These are phyloP conservation scores for Monilinia polystroma DNA, from an alignment of 2,329 filamentous ascomycete species.

Conservation along the genomic window DNA sequence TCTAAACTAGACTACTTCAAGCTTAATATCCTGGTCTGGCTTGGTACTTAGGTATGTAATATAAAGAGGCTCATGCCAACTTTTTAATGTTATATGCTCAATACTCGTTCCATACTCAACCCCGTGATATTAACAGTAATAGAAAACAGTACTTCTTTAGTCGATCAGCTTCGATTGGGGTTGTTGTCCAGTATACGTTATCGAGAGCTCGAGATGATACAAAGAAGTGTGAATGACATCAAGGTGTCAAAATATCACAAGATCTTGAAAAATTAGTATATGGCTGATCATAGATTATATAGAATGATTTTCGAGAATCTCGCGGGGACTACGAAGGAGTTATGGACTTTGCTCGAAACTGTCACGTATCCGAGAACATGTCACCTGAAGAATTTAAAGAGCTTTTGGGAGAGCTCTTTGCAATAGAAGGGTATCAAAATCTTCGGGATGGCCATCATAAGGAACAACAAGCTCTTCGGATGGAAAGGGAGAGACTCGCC, in stretches of 20 bases:
- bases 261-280: too few species aligned
- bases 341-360: background rate
- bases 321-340: background rate
- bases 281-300: background rate
- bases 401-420: background rate
- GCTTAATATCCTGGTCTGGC: background rate
- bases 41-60: background rate
- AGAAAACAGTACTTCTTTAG: background rate
- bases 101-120: background rate
- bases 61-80: background rate
- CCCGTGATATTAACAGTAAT: background rate
- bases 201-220: background rate
- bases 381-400: background rate
- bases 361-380: background rate
- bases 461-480: background rate
- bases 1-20: constrained; percentile 13
- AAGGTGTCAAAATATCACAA: background rate
- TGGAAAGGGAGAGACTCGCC: background rate
- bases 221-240: background rate
- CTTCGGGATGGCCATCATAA: too few species aligned
- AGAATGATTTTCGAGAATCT: background rate
- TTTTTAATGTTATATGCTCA: background rate
- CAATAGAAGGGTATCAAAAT: background rate
- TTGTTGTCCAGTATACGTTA: too few species aligned
- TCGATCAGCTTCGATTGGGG: background rate